These are phyloP conservation scores for Yamadazyma endophytica DNA, from an alignment of 805 yeast species.

Conservation along the genomic window DNA sequence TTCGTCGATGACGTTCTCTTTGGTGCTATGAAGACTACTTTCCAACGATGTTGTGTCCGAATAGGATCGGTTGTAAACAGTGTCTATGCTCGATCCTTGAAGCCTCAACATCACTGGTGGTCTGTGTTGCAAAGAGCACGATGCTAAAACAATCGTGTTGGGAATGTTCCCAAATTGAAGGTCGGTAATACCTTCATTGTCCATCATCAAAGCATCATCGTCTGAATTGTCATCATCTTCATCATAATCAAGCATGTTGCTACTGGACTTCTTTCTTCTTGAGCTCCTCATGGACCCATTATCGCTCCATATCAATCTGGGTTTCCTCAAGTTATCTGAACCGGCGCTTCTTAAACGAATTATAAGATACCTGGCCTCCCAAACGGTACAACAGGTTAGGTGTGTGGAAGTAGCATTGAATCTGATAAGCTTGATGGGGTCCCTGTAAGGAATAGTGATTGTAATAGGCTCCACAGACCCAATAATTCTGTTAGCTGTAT, in stretches of 20 bases:
- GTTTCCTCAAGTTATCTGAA: constrained; percentile 29
- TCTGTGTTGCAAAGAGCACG: constrained; percentile 31
- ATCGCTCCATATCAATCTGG: constrained; percentile 38
- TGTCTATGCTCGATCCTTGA: constrained; percentile 48
- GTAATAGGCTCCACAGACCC: constrained; percentile 54
- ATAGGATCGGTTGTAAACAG: constrained; percentile 2
- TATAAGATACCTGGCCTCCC: constrained; percentile 76
- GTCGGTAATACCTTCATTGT: constrained; percentile 87
- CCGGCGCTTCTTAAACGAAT: constrained; percentile 60
- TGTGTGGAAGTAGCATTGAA: constrained; percentile 72
- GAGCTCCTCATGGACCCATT: constrained; percentile 11
- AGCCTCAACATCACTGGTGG: constrained; percentile 30
- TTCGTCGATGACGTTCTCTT: constrained; percentile 13
- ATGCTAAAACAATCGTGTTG: constrained; percentile 33
- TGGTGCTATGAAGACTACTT: constrained; percentile 10
- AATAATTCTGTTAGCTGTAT: constrained; percentile 8
- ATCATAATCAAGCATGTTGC: constrained; percentile 9
- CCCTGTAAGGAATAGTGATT: constrained; percentile 79
- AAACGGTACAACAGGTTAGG: constrained; percentile 68
- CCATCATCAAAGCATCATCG: constrained; percentile 42
- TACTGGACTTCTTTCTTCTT: constrained; percentile 13
- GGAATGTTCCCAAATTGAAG: constrained; percentile 45
- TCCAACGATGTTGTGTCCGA: constrained; percentile 9
- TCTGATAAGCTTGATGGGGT: constrained; percentile 71
- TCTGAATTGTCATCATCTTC: constrained; percentile 15